Percentiles rank a stretch among this genome's conserved stretches.
Conservation (phyloP, 257 asterid genomes). For the Ligustrum vulgare region DNA sequence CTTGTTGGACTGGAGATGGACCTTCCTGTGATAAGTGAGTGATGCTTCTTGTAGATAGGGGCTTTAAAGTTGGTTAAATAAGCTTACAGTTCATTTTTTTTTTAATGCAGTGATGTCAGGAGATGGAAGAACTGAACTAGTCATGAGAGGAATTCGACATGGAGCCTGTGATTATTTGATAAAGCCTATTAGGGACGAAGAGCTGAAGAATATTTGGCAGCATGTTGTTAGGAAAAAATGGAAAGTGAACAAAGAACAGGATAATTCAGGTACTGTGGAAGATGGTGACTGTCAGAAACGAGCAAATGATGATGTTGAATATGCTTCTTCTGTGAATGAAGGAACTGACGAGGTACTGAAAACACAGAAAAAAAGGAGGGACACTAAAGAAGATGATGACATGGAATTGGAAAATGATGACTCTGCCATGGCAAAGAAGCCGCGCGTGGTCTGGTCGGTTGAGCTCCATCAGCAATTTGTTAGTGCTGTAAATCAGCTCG, state of each 20-base stretch:
- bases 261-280: slow-evolving; percentile 51
- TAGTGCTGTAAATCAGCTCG: slow-evolving; percentile 81
- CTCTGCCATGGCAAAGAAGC: slow-evolving; percentile 57
- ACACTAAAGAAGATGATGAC: slow-evolving; percentile 65
- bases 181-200: slow-evolving; percentile 85
- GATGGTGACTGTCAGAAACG: slow-evolving; percentile 50
- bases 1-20: slow-evolving; percentile 91
- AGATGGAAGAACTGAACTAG: slow-evolving; percentile 73
- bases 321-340: slow-evolving; percentile 60
- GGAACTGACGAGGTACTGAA: slow-evolving; percentile 47
- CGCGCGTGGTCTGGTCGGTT: slow-evolving; percentile 94
- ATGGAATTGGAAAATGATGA: slow-evolving; percentile 65
- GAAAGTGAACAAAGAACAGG: slow-evolving; percentile 60
- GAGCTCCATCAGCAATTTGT: slow-evolving; percentile 97
- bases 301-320: slow-evolving; percentile 54
- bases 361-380: slow-evolving; percentile 60
- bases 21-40: slow-evolving; percentile 95
- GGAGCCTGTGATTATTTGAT: slow-evolving; percentile 95
- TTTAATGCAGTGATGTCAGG: slow-evolving; percentile 82
- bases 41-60: slow-evolving; percentile 17
- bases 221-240: slow-evolving; percentile 80
- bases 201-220: slow-evolving; percentile 87
- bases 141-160: slow-evolving; percentile 81
- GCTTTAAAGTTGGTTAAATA: slow-evolving; percentile 15
- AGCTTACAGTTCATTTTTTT: slow-evolving; percentile 26